Base-by-base conservation (phyloP, 176 grass and related monocot genomes). In the Zoysia pacifica region DNA sequence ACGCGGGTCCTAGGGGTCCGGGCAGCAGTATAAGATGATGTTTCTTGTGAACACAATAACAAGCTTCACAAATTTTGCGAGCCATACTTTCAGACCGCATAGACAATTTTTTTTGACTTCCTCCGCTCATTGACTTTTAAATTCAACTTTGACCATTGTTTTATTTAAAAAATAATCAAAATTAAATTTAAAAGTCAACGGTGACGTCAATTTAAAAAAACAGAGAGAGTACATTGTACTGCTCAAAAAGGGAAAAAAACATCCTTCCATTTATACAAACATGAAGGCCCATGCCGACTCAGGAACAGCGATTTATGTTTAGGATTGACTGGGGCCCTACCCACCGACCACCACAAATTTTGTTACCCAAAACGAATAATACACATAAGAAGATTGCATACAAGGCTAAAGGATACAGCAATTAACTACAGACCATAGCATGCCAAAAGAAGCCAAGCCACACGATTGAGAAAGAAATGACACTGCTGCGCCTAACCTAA, bases 341-440 rank as follows among this genome's bases (percentile, higher is more conserved):
- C 76, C 65, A 75, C 76, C 48, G 5, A 64, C 76, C 44, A 56
- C 73, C 58, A 58, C 67, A 58, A 70, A 40, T 54, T 73, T 67
- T 43, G 51, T 53, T 53, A 16, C 52, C 53, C 69, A 12, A 58
- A 83, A 79, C 43, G 73, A 78, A 60, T 39, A 52, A 60, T 39
- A 52, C 48, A 45, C 61, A 80, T 54, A 10, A 64, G 43, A 88
- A 60, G 69, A 62, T 39, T 74, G 18, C 70, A 75, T 50, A 77
- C 87, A 77, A 81, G 66, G 87, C 53, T 72, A 66, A 77, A 85
- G 46, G 87, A 62, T 82, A 73, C 67, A 77, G 58, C 77, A 77
- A 67, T 78, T 28, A 81, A 73, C 78, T 51, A 77, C 48, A 71
- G 82, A 85, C 85, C 82, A 85, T 67, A 77, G 77, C 77, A 76